phyloP scores from a whole-genome alignment of 2,329 filamentous ascomycete species.

The Fusarium drepaniforme region DNA sequence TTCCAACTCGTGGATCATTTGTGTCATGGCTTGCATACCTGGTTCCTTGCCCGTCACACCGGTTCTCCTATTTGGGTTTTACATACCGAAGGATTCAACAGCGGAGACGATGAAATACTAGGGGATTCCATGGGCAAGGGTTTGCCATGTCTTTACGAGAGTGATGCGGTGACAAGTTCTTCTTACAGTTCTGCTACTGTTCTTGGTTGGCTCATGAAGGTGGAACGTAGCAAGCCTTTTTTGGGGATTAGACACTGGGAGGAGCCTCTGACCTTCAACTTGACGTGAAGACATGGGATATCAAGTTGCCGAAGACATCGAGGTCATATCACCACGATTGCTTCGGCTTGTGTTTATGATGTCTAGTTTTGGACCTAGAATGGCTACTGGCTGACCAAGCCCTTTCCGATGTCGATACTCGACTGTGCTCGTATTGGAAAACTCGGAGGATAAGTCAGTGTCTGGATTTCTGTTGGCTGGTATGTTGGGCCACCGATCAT shows the following conservation, averaged over 20 bases:
- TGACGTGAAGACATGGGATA: neutral
- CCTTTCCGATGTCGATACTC: neutral
- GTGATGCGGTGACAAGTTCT: neutral
- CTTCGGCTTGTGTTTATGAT: neutral
- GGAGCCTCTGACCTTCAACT: neutral
- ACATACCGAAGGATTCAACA: neutral
- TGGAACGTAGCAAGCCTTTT: neutral
- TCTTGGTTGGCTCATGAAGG: neutral
- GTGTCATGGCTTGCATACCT: neutral
- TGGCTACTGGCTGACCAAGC: neutral
- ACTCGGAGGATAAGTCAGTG: neutral
- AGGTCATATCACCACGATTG: too few species aligned
- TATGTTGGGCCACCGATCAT: neutral
- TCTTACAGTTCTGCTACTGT: neutral
- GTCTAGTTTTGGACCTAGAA: neutral
- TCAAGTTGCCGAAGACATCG: neutral
- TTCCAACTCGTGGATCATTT: neutral
- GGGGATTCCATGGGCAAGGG: neutral
- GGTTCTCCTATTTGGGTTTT: neutral
- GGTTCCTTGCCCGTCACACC: neutral
- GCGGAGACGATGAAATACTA: neutral
- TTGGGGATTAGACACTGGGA: neutral
- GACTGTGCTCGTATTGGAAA: neutral
- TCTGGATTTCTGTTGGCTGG: neutral
- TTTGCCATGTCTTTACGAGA: neutral